Evolutionary conservation across 2,329 filamentous ascomycete genomes (phyloP), one percentile per base, ranked within the genome.

Genomic region (Hirsutella thompsonii): DNA sequence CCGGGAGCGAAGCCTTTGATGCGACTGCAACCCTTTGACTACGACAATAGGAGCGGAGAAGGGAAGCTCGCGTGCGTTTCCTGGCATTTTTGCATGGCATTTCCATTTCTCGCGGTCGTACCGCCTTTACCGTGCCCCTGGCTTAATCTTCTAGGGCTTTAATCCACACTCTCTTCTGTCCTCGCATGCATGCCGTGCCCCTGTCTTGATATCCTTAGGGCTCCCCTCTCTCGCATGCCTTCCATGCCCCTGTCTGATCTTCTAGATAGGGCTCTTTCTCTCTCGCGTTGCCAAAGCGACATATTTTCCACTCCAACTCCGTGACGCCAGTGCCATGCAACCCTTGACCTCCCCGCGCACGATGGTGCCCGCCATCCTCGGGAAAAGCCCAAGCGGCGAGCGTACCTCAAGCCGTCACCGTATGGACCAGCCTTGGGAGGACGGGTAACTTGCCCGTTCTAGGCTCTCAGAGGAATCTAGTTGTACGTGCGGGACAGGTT

Each of bases 401-500:
- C 29, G 13, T 32, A 14, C 29, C 29, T 5, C 13, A 8, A 13
- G 29, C 13, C 13, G 13, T 32, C 13, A 11, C 29, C 29, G 29
- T n/a, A 32, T 14, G 3, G 29, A n/a, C n/a, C n/a, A n/a, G n/a
- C n/a, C n/a, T n/a, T n/a, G n/a, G n/a, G 16, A 4, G n/a, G 14
- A 8, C 14, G n/a, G 32, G 3, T 9, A 16, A 18, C 14, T 16
- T 19, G 32, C 32, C 16, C 16, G 4, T 5, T 34, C 32, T 8
- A 18, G n/a, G 8, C 32, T 18, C 32, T 16, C 32, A 14, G 14
- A 13, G 8, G 14, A 34, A 16, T 47, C 43, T 55, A 64, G 56
- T 64, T 94, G 72, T 98, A 98, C 44, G 89, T 93, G 62, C 92
- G 82, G 46, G 89, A 85, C 57, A 98, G 72, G 72, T 98, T 98